These are phyloP conservation scores for Globisporangium camurandrum DNA, from an alignment of 352 stramenopile genomes.

Conservation along the genomic window DNA sequence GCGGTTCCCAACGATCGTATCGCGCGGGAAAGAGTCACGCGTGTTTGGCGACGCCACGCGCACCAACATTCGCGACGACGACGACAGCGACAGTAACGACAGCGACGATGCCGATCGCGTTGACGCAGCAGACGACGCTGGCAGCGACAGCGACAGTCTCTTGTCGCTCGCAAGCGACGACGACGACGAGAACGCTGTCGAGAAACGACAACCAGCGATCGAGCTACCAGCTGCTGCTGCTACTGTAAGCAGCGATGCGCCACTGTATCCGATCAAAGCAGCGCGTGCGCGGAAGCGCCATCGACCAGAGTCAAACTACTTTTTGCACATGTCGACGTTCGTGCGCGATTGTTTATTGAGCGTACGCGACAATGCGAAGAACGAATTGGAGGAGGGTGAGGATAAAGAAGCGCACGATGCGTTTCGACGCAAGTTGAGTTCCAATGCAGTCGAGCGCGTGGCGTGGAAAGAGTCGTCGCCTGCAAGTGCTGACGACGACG, in stretches of 20 bases:
- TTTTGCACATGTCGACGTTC: slow-evolving; percentile 81
- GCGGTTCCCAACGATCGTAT: slow-evolving; percentile 61
- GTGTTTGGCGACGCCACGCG: slow-evolving; percentile 33
- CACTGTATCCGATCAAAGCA: slow-evolving; percentile 62
- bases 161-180: slow-evolving; percentile 64
- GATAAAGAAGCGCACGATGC: slow-evolving; percentile 53
- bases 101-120: too few species aligned
- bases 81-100: slow-evolving; percentile 16
- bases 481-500: too few species aligned
- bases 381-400: slow-evolving; percentile 33
- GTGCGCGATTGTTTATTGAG: slow-evolving; percentile 76
- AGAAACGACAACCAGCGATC: slow-evolving; percentile 1
- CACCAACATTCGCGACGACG: slow-evolving; percentile 6
- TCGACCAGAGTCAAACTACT: slow-evolving; percentile 75
- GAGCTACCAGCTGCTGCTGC: background rate
- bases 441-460: slow-evolving; percentile 64
- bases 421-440: slow-evolving; percentile 61
- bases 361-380: slow-evolving; percentile 58
- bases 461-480: slow-evolving; percentile 50
- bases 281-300: slow-evolving; percentile 69
- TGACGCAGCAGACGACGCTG: slow-evolving; percentile 18
- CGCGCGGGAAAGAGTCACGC: slow-evolving; percentile 59
- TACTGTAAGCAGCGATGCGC: slow-evolving; percentile 4
- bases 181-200: slow-evolving; percentile 31
- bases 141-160: slow-evolving; percentile 65